Conservation (phyloP, 2,329 filamentous ascomycete genomes). For the Elsinoe ampelina region DNA sequence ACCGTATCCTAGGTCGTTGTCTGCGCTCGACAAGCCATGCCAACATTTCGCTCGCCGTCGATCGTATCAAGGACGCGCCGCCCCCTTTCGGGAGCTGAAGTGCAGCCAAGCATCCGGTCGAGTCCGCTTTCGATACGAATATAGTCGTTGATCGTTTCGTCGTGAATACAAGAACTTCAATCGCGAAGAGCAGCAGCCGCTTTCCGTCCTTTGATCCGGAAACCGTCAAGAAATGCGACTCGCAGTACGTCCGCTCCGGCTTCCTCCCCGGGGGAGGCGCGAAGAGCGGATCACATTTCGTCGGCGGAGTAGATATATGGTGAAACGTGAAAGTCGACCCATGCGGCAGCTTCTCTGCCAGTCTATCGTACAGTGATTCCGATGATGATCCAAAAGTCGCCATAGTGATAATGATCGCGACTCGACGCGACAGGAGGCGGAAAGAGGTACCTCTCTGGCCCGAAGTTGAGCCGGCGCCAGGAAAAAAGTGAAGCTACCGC, state of each 20-base stretch:
- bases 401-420: constrained; percentile 1
- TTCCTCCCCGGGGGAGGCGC: constrained; percentile 62
- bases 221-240: constrained; percentile 67
- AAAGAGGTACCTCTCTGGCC: neutral
- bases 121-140: constrained; percentile 95
- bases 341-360: constrained; percentile 45
- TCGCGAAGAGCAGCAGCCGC: constrained; percentile 61
- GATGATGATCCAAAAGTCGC: neutral
- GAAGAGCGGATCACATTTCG: constrained; percentile 64
- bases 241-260: constrained; percentile 71
- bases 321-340: constrained; percentile 59
- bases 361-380: constrained; percentile 31
- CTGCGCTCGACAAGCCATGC: constrained; percentile 61
- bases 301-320: constrained; percentile 80
- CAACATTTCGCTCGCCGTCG: constrained; percentile 66
- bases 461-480: constrained; percentile 5
- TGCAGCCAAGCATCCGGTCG: constrained; percentile 73
- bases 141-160: constrained; percentile 73
- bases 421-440: neutral
- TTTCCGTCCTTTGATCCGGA: constrained; percentile 35
- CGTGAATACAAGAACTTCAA: constrained; percentile 80
- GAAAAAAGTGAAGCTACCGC: constrained; percentile 9
- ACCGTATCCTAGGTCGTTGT: constrained; percentile 54
- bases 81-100: constrained; percentile 50
- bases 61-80: constrained; percentile 63